phyloP scores from a whole-genome alignment of 805 yeast species.

The Candida pseudoglaebosa region DNA sequence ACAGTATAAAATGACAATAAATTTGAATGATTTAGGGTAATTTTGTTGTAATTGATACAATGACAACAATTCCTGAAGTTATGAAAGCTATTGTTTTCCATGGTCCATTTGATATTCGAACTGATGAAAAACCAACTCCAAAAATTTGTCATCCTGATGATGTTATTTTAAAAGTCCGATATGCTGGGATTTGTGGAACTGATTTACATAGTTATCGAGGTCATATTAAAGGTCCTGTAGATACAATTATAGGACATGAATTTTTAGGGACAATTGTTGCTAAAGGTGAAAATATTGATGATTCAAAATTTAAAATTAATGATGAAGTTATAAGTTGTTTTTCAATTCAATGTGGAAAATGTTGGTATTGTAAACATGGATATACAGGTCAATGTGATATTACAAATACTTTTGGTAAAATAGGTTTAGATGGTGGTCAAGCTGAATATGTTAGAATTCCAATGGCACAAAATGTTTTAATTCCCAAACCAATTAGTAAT shows the following conservation, averaged over 20 bases:
- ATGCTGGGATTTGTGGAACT: constrained; percentile 52
- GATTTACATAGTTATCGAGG: constrained; percentile 56
- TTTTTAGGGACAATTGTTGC: constrained; percentile 41
- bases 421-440: constrained; percentile 57
- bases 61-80: constrained; percentile 9
- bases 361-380: constrained; percentile 57
- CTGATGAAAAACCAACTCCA: constrained; percentile 40
- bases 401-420: constrained; percentile 56
- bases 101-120: constrained; percentile 39
- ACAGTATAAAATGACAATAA: no score
- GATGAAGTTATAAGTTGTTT: constrained; percentile 46
- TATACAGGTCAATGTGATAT: constrained; percentile 51
- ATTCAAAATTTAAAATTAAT: constrained; percentile 34
- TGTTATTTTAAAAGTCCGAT: constrained; percentile 45
- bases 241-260: constrained; percentile 51
- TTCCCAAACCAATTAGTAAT: constrained; percentile 33
- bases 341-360: constrained; percentile 56
- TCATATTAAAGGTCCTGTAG: constrained; percentile 36
- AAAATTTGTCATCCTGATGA: constrained; percentile 32
- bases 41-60: no score
- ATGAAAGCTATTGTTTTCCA: constrained; percentile 52
- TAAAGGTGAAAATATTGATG: constrained; percentile 28
- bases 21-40: no score
- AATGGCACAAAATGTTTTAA: constrained; percentile 48
- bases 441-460: constrained; percentile 63